A percentile compares a stretch with the other conserved stretches of the same genome.
Evolutionary conservation across 257 asterid genomes (phyloP).

Genomic region (Fraxinus anomala): DNA sequence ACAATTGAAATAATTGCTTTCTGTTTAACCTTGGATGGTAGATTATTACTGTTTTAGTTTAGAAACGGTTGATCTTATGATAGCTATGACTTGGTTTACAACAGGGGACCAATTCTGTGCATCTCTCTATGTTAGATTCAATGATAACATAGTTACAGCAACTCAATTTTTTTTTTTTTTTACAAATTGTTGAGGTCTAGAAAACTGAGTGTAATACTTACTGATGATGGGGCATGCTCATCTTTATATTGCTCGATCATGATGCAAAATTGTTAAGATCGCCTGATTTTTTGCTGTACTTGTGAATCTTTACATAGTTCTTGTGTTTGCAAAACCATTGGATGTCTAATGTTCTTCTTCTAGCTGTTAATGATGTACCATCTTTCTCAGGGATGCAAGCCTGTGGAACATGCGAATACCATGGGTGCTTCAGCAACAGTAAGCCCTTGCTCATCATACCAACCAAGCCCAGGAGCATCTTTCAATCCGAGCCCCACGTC

Average conservation of each 20-base stretch:
- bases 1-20: background rate
- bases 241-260: background rate
- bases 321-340: background rate
- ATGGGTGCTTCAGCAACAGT: constrained; percentile 38
- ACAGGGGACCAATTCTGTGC: background rate
- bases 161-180: background rate
- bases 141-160: background rate
- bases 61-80: background rate
- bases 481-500: constrained; percentile 81
- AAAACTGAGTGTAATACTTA: background rate
- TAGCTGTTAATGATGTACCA: background rate
- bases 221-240: background rate
- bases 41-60: background rate
- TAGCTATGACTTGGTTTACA: too few species aligned
- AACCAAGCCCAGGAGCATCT: constrained; percentile 64
- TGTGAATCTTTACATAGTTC: background rate
- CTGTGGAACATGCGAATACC: constrained; percentile 49
- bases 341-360: background rate
- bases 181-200: too few species aligned
- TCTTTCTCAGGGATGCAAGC: constrained; percentile 80
- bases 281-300: background rate
- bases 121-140: background rate
- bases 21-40: background rate
- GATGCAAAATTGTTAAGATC: background rate
- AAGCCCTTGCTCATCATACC: constrained; percentile 61